phyloP scores from a whole-genome alignment of 139 green algal genomes.

The Spirogloea muscicola region DNA sequence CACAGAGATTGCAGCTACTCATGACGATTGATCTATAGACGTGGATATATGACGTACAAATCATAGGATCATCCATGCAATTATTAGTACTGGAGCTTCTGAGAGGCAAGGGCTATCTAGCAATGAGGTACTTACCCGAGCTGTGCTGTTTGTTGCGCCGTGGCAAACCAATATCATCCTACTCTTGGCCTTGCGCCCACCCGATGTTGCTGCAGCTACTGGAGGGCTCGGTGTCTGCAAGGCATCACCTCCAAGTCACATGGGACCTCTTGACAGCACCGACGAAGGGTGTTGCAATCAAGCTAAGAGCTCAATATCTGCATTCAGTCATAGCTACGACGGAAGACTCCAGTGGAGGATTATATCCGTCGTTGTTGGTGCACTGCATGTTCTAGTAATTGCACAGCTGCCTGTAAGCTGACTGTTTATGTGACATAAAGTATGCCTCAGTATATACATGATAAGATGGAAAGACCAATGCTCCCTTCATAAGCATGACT shows the following conservation, averaged over 20 bases:
- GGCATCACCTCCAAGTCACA: background rate
- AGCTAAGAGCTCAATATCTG: background rate
- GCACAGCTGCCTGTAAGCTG: background rate
- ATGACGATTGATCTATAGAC: background rate
- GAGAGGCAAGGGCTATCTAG: background rate
- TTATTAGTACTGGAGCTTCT: background rate
- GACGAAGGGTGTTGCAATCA: background rate
- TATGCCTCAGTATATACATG: too few relatives aligned
- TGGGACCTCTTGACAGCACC: background rate
- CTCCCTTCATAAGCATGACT: too few relatives aligned
- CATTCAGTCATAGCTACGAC: background rate
- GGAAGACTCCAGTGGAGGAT: background rate
- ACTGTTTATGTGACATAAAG: too few relatives aligned
- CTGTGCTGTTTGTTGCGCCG: conserved; percentile 35
- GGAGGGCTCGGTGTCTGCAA: conserved; percentile 32
- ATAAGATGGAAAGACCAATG: background rate
- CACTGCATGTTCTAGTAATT: background rate
- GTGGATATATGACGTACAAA: background rate
- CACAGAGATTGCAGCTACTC: background rate
- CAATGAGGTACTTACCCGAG: conserved; percentile 1
- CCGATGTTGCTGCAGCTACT: background rate
- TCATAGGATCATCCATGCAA: background rate
- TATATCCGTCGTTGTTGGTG: background rate
- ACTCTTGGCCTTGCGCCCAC: conserved; percentile 17
- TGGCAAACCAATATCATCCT: conserved; percentile 29